Conservation (phyloP, 768 basidiomycete species). For the Tricholoma matsutake region DNA sequence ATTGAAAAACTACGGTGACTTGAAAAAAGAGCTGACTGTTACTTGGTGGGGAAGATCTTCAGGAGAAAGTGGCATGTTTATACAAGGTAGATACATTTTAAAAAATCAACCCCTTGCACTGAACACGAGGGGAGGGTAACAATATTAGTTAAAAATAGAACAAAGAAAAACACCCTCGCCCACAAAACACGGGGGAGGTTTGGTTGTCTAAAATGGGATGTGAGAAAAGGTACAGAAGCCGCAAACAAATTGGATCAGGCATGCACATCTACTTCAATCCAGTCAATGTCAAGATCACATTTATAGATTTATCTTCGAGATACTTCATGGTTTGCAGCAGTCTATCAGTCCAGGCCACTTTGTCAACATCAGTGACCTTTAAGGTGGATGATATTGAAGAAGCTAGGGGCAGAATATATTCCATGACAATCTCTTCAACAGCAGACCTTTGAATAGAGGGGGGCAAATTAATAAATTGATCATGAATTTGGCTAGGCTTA, state of each 20-base stretch:
- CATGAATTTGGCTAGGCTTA: background rate
- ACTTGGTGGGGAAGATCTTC: too few species aligned
- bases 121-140: too few species aligned
- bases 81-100: too few species aligned
- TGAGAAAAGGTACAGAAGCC: constrained; percentile 1
- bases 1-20: too few species aligned
- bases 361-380: constrained; percentile 61
- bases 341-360: constrained; percentile 82
- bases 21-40: too few species aligned
- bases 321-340: constrained; percentile 69
- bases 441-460: constrained; percentile 37
- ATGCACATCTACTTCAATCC: constrained; percentile 64
- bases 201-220: constrained; percentile 49
- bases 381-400: constrained; percentile 40
- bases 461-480: background rate
- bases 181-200: too few species aligned
- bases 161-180: too few species aligned
- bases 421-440: constrained; percentile 65
- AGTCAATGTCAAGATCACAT: constrained; percentile 56
- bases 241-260: background rate
- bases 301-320: constrained; percentile 58
- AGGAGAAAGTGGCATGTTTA: too few species aligned
- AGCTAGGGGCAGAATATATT: constrained; percentile 83
- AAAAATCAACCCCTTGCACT: too few species aligned
- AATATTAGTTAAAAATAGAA: too few species aligned